Evolutionary conservation across 768 basidiomycete species (phyloP).

Genomic region (Favolaschia claudopus): DNA sequence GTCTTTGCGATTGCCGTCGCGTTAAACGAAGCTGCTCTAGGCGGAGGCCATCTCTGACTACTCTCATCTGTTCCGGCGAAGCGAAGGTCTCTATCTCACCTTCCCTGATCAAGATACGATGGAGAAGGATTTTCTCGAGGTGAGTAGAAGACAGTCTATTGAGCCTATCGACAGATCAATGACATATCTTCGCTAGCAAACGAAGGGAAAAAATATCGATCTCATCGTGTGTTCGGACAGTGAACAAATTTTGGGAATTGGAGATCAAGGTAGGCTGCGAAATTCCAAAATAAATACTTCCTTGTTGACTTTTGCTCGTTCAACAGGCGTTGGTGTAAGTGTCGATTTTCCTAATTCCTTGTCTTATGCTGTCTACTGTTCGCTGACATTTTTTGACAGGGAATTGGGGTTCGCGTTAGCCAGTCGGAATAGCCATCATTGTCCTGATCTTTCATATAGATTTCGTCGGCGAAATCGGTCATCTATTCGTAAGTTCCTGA

Average conservation of each 20-base stretch:
- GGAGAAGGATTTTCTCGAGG: slow-evolving; percentile 78
- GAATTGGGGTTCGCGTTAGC: slow-evolving; percentile 15
- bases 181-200: slow-evolving; percentile 42
- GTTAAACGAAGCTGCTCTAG: slow-evolving; percentile 48
- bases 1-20: not conserved
- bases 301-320: slow-evolving; percentile 43
- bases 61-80: slow-evolving; percentile 82
- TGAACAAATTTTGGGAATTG: slow-evolving; percentile 83
- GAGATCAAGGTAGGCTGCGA: slow-evolving; percentile 48
- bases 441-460: slow-evolving; percentile 44
- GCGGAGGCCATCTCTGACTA: slow-evolving; percentile 86
- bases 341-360: not conserved
- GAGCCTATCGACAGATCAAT: too few relatives aligned
- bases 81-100: slow-evolving; percentile 79
- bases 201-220: slow-evolving; percentile 67
- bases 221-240: slow-evolving; percentile 86
- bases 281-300: not conserved
- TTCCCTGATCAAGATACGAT: slow-evolving; percentile 68
- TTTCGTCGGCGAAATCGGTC: slow-evolving; percentile 79
- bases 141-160: not conserved
- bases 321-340: slow-evolving; percentile 75
- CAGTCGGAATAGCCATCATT: not conserved
- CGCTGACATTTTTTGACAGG: slow-evolving; percentile 5
- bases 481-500: slow-evolving; percentile 70
- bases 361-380: slow-evolving; percentile 22